phyloP scores from a whole-genome alignment of 116 monocot species.

The Cymodocea nodosa region DNA sequence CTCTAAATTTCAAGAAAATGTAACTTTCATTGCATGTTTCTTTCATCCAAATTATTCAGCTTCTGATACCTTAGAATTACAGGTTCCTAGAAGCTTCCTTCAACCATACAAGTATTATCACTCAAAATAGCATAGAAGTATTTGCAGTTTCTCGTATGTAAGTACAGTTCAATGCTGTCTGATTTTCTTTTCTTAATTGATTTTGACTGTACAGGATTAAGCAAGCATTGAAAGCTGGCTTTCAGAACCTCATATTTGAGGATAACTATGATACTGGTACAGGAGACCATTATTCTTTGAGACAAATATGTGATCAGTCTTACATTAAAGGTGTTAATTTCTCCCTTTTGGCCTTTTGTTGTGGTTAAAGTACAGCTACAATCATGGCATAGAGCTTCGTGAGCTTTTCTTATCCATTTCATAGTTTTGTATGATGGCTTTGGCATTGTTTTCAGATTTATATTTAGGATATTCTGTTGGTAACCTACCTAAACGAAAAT shows the following conservation, averaged over 20 bases:
- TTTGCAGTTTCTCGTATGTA: no score
- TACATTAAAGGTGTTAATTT: slow-evolving; percentile 58
- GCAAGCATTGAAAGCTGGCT: slow-evolving; percentile 73
- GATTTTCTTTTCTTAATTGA: not conserved
- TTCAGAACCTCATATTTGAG: slow-evolving; percentile 89
- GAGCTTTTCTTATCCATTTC: not conserved
- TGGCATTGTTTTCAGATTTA: no score
- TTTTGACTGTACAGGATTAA: slow-evolving; percentile 45
- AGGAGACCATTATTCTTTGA: slow-evolving; percentile 92
- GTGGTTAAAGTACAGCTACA: not conserved
- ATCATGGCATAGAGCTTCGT: not conserved
- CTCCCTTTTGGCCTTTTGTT: not conserved
- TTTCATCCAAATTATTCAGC: no score
- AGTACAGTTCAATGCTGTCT: no score
- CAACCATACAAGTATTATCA: not conserved
- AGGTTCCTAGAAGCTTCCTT: no score
- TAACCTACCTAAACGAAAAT: no score
- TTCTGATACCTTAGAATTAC: no score
- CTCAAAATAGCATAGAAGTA: no score
- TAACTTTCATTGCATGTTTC: not conserved
- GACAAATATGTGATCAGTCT: slow-evolving; percentile 91
- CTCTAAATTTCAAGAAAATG: no score
- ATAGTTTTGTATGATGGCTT: no score
- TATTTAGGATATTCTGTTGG: no score
- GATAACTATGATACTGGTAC: slow-evolving; percentile 98